These are phyloP conservation scores for Chlamydomonas sp. DNA, from an alignment of 139 green algal genomes.

Conservation along the genomic window DNA sequence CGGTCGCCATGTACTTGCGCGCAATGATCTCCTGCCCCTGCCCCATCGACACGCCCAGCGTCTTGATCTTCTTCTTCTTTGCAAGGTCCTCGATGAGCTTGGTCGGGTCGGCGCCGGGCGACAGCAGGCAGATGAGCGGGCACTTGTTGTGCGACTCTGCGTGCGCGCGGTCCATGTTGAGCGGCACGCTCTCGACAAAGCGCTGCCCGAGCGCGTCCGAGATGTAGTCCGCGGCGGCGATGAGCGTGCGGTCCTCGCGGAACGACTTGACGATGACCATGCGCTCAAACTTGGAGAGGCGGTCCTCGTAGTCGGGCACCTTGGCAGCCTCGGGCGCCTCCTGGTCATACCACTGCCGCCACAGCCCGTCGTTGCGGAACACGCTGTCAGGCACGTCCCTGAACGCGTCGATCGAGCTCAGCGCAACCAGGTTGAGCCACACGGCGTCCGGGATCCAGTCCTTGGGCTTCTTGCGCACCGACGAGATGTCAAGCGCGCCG, in stretches of 20 bases:
- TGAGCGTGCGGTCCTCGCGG: slow-evolving; percentile 83
- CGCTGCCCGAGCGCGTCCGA: slow-evolving; percentile 71
- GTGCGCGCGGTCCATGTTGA: slow-evolving; percentile 79
- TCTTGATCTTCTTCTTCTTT: slow-evolving; percentile 90
- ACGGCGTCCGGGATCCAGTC: slow-evolving; percentile 85
- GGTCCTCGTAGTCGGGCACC: slow-evolving; percentile 84
- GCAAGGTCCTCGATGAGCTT: slow-evolving; percentile 90
- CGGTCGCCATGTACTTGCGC: slow-evolving; percentile 78
- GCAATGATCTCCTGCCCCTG: slow-evolving; percentile 85
- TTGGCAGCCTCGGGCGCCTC: slow-evolving; percentile 84
- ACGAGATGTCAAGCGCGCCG: slow-evolving; percentile 73
- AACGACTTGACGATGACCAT: slow-evolving; percentile 88
- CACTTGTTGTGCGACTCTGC: slow-evolving; percentile 52
- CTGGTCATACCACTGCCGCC: slow-evolving; percentile 83
- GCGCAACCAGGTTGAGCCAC: slow-evolving; percentile 79
- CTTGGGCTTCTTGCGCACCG: slow-evolving; percentile 84
- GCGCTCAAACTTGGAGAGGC: slow-evolving; percentile 80
- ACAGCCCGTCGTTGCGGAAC: slow-evolving; percentile 74
- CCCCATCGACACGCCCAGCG: slow-evolving; percentile 84
- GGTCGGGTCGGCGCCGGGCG: slow-evolving; percentile 81
- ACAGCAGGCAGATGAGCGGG: slow-evolving; percentile 91
- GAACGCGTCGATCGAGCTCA: slow-evolving; percentile 69
- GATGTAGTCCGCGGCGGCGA: slow-evolving; percentile 80
- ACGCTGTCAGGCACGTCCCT: slow-evolving; percentile 76
- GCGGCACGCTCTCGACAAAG: slow-evolving; percentile 79